Base-by-base conservation (phyloP, 78 protist species). In the Dictyostelium citrinum region DNA sequence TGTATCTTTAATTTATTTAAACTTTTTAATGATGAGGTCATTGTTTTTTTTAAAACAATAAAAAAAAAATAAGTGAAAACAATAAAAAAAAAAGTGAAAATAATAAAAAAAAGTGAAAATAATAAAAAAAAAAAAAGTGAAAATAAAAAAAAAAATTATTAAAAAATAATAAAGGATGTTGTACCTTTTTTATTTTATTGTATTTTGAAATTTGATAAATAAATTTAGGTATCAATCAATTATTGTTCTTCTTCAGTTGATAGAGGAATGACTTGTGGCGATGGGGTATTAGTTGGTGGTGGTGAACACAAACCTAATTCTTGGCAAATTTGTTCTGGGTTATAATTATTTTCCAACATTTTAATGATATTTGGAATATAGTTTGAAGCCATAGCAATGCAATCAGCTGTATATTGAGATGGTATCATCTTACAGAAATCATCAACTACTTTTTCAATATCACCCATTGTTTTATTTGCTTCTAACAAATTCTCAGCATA, bases 311-410 rank as follows among this genome's bases (percentile, higher is more conserved):
- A 43, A 43, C 51, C 9, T 10, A 43, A 10, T 8, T 43, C 10
- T 43, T 43, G 51, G 1, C 51, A 43, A 43, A 43, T 8, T 43
- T 43, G 51, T 10, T 43, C 14, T 43, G 51, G 12, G 2, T 55
- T 43, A 17, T 35, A 43, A 35, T 75, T 11, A n/a, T 75, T 75
- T 6, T 75, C 60, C 3, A 75, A 11, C n/a, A 39, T n/a, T 27
- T 55, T 75, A 41, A 75, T 24, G n/a, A 75, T 35, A 4, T 43
- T 37, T 75, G 81, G 81, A 75, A 75, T 75, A 41, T 75, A 75
- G 7, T 14, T 75, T 75, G 16, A 20, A 2, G 43, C 81, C 80
- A 72, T 72, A 20, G 14, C 51, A 5, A 31, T 27, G 20, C 80
- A 72, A 8, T 72, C 51, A 5, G 64, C 5, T 20, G 1, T 20